phyloP scores from a whole-genome alignment of 768 basidiomycete genomes.

The Leucosporidium scottii region DNA sequence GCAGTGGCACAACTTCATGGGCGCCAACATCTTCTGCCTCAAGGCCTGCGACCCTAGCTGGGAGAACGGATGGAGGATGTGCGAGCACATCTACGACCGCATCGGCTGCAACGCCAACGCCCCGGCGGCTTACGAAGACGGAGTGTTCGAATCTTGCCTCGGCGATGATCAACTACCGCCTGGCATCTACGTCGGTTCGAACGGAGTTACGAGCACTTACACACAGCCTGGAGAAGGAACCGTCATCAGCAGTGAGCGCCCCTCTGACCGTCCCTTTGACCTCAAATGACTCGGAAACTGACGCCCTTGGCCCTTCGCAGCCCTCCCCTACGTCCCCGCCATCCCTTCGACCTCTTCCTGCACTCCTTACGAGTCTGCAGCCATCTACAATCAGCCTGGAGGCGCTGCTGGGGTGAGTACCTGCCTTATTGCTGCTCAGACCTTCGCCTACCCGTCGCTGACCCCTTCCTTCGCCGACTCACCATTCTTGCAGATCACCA shows the following conservation, averaged over 20 bases:
- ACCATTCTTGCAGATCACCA: too few species aligned
- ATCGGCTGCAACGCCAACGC: constrained; percentile 57
- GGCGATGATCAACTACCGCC: constrained; percentile 58
- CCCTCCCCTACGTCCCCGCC: constrained; percentile 36
- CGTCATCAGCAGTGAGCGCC: constrained; percentile 1
- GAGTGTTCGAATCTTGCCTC: constrained; percentile 58
- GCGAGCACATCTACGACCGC: constrained; percentile 56
- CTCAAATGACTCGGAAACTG: constrained; percentile 19
- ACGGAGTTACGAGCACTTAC: constrained; percentile 9
- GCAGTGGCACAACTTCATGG: constrained; percentile 58
- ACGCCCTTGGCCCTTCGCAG: constrained; percentile 21
- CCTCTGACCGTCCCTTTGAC: neutral
- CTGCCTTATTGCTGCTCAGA: too few species aligned
- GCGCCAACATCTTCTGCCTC: constrained; percentile 42
- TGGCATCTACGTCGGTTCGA: constrained; percentile 16
- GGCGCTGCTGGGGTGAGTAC: too few species aligned
- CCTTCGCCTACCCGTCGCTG: too few species aligned
- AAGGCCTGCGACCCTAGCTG: constrained; percentile 55
- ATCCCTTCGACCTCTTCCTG: constrained; percentile 39
- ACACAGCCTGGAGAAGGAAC: constrained; percentile 32
- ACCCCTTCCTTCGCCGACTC: too few species aligned
- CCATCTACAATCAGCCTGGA: constrained; percentile 16
- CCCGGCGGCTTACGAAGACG: constrained; percentile 56
- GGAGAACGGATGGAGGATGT: constrained; percentile 47
- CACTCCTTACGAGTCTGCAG: constrained; percentile 31